Base-by-base conservation (phyloP, 495 filamentous ascomycete genomes). In the Penicillium macrosclerotiorum region DNA sequence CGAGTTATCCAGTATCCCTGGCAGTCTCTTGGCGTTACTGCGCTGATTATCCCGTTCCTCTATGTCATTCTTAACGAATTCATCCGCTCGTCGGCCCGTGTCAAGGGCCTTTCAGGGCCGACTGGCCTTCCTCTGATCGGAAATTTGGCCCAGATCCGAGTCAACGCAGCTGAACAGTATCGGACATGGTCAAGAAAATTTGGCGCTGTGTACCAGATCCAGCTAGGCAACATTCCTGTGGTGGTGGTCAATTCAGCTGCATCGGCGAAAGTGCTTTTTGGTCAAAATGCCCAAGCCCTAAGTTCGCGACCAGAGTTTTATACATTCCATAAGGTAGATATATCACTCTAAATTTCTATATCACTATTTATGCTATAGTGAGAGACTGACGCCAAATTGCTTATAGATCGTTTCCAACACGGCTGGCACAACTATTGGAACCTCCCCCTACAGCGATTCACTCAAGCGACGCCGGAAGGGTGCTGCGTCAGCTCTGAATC, bases 281-380 rank as follows among this genome's bases (percentile, higher is more conserved):
- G 75, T 8, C 69, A 79, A 13, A 78, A 83, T 63, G 79, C 79
- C 0, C 63, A 82, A 43, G 79, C 81, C 1, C 46, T 83, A 40
- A 79, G 74, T 51, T 81, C 76, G 5, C 64, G 81, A 43, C 82
- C 82, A 1, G 76, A 79, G 37, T 75, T 81, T 27, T 84, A 83
- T 60, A 85, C 81, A 4, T 84, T 84, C 54, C 82, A 86, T 42
- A 82, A 80, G 63, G 79, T 82, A n/a, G n/a, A n/a, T n/a, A n/a
- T n/a, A n/a, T n/a, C n/a, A n/a, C n/a, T n/a, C n/a, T n/a, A n/a
- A n/a, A n/a, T n/a, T n/a, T n/a, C n/a, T n/a, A n/a, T n/a, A n/a
- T 17, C 14, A 25, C 16, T 20, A 5, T 4, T 45, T 8, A 13
- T 37, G 27, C 37, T 39, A 3, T 34, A 8, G 17, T 36, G 16